Evolutionary conservation across 768 basidiomycete species (phyloP).

Genomic region (Russula earlei): DNA sequence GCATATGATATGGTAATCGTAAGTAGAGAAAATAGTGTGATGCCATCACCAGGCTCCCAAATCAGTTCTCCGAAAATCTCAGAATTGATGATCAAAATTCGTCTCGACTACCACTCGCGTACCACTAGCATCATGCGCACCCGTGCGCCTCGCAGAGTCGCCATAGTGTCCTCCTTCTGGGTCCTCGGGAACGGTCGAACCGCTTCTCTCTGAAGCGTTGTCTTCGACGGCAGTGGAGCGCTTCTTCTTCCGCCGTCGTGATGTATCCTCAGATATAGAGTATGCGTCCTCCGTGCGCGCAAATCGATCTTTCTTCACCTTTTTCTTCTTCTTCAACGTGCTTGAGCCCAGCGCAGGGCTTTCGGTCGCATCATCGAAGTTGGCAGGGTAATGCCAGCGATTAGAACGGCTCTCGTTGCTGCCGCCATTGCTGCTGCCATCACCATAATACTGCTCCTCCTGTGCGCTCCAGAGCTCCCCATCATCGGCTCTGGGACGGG

Average conservation of each 20-base stretch:
- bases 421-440: slow-evolving; percentile 31
- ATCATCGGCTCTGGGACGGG: slow-evolving; percentile 28
- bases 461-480: slow-evolving; percentile 64
- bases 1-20: too few relatives aligned
- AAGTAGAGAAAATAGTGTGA: too few relatives aligned
- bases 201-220: slow-evolving; percentile 26
- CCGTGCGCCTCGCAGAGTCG: slow-evolving; percentile 61
- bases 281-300: slow-evolving; percentile 83
- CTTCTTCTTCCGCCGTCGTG: slow-evolving; percentile 48
- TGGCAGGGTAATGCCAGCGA: slow-evolving; percentile 81
- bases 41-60: too few relatives aligned
- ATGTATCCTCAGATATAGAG: slow-evolving; percentile 32
- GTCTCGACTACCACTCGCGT: slow-evolving; percentile 98
- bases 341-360: slow-evolving; percentile 28
- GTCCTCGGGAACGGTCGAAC: slow-evolving; percentile 55
- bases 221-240: slow-evolving; percentile 34
- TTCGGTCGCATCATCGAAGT: slow-evolving; percentile 50
- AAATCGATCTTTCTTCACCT: slow-evolving; percentile 82
- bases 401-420: slow-evolving; percentile 27
- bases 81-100: slow-evolving; percentile 62
- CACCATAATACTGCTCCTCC: slow-evolving; percentile 68
- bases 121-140: slow-evolving; percentile 75
- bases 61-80: neutral
- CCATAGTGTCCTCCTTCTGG: slow-evolving; percentile 62
- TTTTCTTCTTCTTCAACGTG: slow-evolving; percentile 54